Evolutionary conservation across 2,329 filamentous ascomycete genomes (phyloP).

Genomic region (Fusarium agapanthi): DNA sequence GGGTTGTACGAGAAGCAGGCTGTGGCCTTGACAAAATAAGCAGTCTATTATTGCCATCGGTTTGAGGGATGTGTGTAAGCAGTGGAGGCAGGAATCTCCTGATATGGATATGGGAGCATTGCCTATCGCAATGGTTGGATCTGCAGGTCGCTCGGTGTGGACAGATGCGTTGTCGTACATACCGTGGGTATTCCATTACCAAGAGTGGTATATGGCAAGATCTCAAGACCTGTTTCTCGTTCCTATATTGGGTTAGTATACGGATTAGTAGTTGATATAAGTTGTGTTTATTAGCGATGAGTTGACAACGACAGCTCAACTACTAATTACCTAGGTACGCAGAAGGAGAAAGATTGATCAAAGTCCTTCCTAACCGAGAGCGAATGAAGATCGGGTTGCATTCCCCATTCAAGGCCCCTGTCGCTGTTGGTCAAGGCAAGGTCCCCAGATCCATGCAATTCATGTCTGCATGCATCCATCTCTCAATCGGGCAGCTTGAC

Average conservation of each 20-base stretch:
- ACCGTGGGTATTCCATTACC: constrained; percentile 5
- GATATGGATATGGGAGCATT: constrained; percentile 24
- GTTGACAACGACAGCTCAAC: not conserved
- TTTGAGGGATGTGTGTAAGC: constrained; percentile 6
- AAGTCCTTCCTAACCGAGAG: not conserved
- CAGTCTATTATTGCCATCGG: not conserved
- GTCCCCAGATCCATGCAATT: constrained; percentile 19
- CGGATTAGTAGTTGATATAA: not conserved
- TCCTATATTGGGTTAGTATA: not conserved
- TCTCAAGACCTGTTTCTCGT: not conserved
- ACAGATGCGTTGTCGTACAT: constrained; percentile 14
- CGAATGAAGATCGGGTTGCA: not conserved
- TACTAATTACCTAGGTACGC: not conserved
- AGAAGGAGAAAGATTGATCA: not conserved
- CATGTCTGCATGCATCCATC: constrained; percentile 29
- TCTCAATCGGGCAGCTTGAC: constrained; percentile 25
- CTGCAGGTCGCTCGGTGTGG: constrained; percentile 33
- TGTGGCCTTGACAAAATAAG: not conserved
- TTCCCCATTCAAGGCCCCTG: not conserved
- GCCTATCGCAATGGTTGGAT: not conserved
- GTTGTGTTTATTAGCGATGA: not conserved
- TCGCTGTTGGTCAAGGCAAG: not conserved
- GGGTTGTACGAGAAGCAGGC: constrained; percentile 6
- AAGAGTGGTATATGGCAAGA: not conserved
- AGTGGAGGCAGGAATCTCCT: constrained; percentile 7